Evolutionary conservation across 2,329 filamentous ascomycete species (phyloP), one percentile per base, ranked within the genome.

Genomic region (Thermothelomyces thermophilus): DNA sequence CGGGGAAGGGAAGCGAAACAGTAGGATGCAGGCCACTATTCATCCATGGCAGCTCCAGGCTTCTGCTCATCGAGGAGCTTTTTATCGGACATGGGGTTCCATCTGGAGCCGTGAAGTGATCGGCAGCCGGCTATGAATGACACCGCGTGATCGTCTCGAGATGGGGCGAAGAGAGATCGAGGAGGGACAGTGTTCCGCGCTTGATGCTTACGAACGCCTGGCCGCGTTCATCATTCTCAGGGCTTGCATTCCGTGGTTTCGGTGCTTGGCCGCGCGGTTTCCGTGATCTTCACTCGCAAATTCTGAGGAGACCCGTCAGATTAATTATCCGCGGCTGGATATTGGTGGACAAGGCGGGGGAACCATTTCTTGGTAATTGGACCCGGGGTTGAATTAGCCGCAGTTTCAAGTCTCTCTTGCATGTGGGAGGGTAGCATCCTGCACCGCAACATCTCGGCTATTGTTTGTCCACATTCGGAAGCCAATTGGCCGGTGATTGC

Each of bases 371-470:
- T 50, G 53, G 41, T 51, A 51, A 49, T 54, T 51, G 46, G 50
- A 50, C 56, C 55, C 55, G 52, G 53, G 50, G 54, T 35, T 45
- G 42, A 55, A 61, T 61, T 62, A 62, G 60, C 60, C 60, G 59
- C 56, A 54, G 60, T 61, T 61, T 62, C 59, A 61, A 39, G 46
- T 56, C 46, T 41, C 41, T 49, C 28, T 41, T 45, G 44, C 50
- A 56, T 50, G 47, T 48, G 41, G 52, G 41, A 41, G 31, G 44
- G 51, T 55, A 42, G 48, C 52, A 56, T 44, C 16, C 46, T 53
- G 47, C 45, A 47, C 36, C 46, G 53, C 39, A 50, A 47, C 51
- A 50, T 55, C 46, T 57, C 56, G 56, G 58, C 56, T 59, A 50
- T 56, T 59, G 48, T 36, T 52, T 28, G 19, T 42, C 41, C 53